Conservation (phyloP, 192 early-diverging fungal genomes). For the Chytriomyces sp. region DNA sequence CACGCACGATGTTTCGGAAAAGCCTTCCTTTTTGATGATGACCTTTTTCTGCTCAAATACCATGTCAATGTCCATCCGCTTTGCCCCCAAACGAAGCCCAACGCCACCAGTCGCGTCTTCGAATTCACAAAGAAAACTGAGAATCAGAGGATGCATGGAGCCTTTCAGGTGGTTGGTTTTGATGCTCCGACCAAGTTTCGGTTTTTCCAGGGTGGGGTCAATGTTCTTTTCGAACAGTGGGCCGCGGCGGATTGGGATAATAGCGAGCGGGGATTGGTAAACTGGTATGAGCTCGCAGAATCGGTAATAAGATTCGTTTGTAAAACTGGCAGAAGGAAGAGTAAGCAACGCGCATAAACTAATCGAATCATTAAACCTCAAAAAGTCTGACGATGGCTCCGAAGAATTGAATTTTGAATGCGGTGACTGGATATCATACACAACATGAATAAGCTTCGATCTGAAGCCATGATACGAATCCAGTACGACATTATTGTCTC, state of each 20-base stretch:
- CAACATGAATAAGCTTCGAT: constrained; percentile 33
- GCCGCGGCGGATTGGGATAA: constrained; percentile 52
- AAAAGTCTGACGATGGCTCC: constrained; percentile 1
- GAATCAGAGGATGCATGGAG: constrained; percentile 48
- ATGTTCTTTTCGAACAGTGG: constrained; percentile 41
- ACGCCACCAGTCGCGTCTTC: constrained; percentile 50
- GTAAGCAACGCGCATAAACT: background rate
- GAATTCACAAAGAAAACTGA: constrained; percentile 48
- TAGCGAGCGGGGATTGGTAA: constrained; percentile 60
- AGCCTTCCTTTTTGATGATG: constrained; percentile 9
- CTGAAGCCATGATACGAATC: constrained; percentile 36
- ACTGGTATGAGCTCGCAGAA: constrained; percentile 46
- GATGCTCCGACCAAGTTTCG: constrained; percentile 53
- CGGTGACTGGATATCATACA: constrained; percentile 36
- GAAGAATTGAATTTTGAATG: background rate
- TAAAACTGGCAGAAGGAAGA: constrained; percentile 32
- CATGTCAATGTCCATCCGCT: constrained; percentile 51
- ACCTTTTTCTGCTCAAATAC: constrained; percentile 44
- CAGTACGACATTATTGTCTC: background rate
- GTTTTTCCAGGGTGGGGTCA: constrained; percentile 42
- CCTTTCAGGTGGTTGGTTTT: constrained; percentile 43
- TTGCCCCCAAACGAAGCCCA: constrained; percentile 51
- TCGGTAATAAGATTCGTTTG: constrained; percentile 37
- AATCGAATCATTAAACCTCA: constrained; percentile 6
- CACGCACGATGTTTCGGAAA: constrained; percentile 4